A percentile compares a stretch with the other conserved stretches of the same genome.
These are phyloP conservation scores for Pythium insidiosum DNA, from an alignment of 352 stramenopile species.

Conservation along the genomic window DNA sequence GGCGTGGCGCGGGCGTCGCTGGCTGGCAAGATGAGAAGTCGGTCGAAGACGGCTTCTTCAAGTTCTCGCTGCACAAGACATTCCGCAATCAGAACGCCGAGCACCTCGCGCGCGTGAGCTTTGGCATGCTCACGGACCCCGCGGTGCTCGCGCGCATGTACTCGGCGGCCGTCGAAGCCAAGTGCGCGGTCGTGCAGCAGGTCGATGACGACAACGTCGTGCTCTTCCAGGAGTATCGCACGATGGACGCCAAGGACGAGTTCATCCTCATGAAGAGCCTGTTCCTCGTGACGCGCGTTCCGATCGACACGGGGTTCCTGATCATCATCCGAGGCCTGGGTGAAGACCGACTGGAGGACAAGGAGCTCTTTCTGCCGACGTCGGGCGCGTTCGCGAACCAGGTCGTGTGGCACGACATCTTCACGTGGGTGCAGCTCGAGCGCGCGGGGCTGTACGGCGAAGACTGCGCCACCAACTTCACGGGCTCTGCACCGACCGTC, in stretches of 20 bases:
- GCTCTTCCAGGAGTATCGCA: conserved; percentile 19
- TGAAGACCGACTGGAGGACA: conserved; percentile 20
- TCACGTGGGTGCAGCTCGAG: conserved; percentile 24
- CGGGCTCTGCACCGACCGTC: conserved; percentile 22
- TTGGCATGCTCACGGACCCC: conserved; percentile 11
- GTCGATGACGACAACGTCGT: conserved; percentile 22
- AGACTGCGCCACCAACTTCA: conserved; percentile 25
- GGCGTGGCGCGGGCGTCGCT: conserved; percentile 2
- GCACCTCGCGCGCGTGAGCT: conserved; percentile 2
- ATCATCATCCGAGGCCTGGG: conserved; percentile 22
- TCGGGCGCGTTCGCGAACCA: conserved; percentile 1
- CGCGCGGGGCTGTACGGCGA: conserved; percentile 16
- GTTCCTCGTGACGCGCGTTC: conserved; percentile 8
- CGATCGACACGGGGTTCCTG: conserved; percentile 5
- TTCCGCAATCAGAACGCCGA: conserved; percentile 3
- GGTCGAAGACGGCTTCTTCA: conserved; percentile 11
- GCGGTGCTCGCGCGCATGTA: conserved; percentile 10
- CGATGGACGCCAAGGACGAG: conserved; percentile 16
- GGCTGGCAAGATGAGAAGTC: conserved; percentile 17
- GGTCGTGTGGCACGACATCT: conserved; percentile 20
- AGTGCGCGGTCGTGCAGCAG: conserved; percentile 18
- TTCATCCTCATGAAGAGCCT: conserved; percentile 18
- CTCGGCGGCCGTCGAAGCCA: conserved; percentile 12
- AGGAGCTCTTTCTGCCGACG: conserved; percentile 12
- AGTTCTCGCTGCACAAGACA: conserved; percentile 15